Evolutionary conservation across 75 land plant species (phyloP), one percentile per base, ranked within the genome.

Genomic region (Cryptomeria japonica): DNA sequence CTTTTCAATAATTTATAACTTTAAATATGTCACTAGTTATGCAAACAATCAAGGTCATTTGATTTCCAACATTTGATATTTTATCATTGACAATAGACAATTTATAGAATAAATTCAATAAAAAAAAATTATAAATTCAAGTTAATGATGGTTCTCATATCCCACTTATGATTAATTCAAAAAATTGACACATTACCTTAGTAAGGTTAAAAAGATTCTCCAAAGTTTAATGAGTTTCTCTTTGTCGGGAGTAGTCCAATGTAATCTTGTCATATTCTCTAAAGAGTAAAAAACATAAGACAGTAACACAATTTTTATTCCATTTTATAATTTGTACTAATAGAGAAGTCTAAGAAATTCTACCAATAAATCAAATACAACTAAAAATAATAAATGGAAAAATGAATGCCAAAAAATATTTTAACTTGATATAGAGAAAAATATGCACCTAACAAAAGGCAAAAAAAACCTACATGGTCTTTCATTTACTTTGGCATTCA

Each of bases 181-280:
- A 37, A 44, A 88, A n/a, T n/a, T 88, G 42, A 79, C 42, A 47
- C 37, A 2, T 36, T 83, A 96, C 99, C 97, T 94, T 89, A 58
- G 99, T 96, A 61, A 97, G 91, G 31, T 87, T 85, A n/a, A 93
- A 86, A 77, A 97, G 96, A 88, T 94, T 94, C 16, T 91, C 87
- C 89, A 97, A 83, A 1, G 98, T 96, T 9, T 91, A 95, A 25
- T 87, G 56, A 22, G 91, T 92, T 41, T 90, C 97, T 70, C 92
- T 86, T 84, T 97, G 99, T 83, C 99, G 86, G 34, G 97, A 95
- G 84, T 93, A 97, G 76, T 97, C 99, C 89, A 96, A 87, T 25
- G 95, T 39, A 36, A 98, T 56, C 25, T 94, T 98, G 85, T 98
- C 99, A 89, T 83, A 91, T 86, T 94, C 94, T 22, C 99, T 98